Evolutionary conservation across 192 early-diverging fungal species (phyloP), one percentile per base, ranked within the genome.

Genomic region (Gaertneriomyces sp.): DNA sequence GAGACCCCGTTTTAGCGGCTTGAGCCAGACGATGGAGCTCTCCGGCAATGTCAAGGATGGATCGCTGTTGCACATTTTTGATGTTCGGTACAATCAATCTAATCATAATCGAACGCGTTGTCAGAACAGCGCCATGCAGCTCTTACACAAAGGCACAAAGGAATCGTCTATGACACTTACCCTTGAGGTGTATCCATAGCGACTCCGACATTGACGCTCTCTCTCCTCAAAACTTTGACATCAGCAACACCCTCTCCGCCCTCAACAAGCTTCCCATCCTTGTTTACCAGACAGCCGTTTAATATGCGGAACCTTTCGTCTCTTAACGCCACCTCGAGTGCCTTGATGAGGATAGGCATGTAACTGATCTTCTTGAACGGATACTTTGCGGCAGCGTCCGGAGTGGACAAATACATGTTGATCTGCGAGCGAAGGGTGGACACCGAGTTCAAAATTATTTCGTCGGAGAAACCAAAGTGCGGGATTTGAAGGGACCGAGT

Each of bases 121-220:
- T 33, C 25, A 33, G 25, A 33, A 33, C 38, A 58, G 25, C 17
- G 20, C 56, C 7, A 39, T 33, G 25, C 25, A 33, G 25, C 25
- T 33, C 1, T 33, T 33, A 33, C 25, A 33, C 25, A 33, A 56
- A 17, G 0, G 61, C 41, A 6, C 38, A 60, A 49, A 60, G 19
- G 44, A 42, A 45, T 6, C 2, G 19, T 16, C 59, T 50, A 66
- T 33, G 25, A 33, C 2, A 74, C 71, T 61, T 42, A 81, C 81
- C 96, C 96, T 59, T 88, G 79, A 6, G 94, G 91, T n/a, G 94
- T 95, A 70, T 98, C 96, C 94, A 98, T 94, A 14, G 96, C 96
- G 42, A 98, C 76, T 45, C 93, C 91, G 67, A 98, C 90, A 75
- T 98, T 95, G 73, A 33, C 25, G 2, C 25, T 33, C 25, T 33